phyloP scores from a whole-genome alignment of 441 rosid genomes.

The Populus hybrid region DNA sequence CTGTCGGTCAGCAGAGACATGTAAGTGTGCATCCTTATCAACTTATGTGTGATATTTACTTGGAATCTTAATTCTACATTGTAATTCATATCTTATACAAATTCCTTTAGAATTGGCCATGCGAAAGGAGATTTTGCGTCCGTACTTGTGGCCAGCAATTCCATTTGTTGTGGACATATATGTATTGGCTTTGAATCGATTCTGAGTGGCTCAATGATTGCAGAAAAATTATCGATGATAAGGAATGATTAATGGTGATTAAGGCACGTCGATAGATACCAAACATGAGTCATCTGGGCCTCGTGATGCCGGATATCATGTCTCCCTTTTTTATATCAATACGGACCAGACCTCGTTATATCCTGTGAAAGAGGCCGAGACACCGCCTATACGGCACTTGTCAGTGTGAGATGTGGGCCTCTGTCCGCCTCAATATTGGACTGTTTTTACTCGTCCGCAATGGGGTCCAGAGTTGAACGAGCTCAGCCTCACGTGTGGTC shows the following conservation, averaged over 20 bases:
- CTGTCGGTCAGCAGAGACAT: background rate
- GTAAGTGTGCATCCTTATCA: background rate
- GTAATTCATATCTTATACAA: too few species aligned
- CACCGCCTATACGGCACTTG: slow-evolving; percentile 1
- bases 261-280: background rate
- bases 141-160: slow-evolving; percentile 17
- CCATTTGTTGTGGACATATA: background rate
- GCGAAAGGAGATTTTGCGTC: slow-evolving; percentile 12
- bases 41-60: background rate
- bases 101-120: too few species aligned
- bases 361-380: slow-evolving; percentile 1
- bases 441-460: background rate
- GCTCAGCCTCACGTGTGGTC: slow-evolving; percentile 20
- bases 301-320: slow-evolving; percentile 29
- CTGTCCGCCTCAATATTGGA: background rate
- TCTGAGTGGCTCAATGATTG: background rate
- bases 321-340: slow-evolving; percentile 26
- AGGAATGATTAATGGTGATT: background rate
- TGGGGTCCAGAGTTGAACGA: background rate
- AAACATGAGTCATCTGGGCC: slow-evolving; percentile 10
- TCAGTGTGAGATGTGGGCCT: slow-evolving; percentile 24
- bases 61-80: background rate
- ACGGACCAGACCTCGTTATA: slow-evolving; percentile 15
- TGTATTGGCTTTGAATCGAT: background rate
- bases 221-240: background rate